A percentile compares a stretch with the other conserved stretches of the same genome.
phyloP scores from a whole-genome alignment of 192 early-diverging fungal genomes.

The Rhizophagus prolifer region DNA sequence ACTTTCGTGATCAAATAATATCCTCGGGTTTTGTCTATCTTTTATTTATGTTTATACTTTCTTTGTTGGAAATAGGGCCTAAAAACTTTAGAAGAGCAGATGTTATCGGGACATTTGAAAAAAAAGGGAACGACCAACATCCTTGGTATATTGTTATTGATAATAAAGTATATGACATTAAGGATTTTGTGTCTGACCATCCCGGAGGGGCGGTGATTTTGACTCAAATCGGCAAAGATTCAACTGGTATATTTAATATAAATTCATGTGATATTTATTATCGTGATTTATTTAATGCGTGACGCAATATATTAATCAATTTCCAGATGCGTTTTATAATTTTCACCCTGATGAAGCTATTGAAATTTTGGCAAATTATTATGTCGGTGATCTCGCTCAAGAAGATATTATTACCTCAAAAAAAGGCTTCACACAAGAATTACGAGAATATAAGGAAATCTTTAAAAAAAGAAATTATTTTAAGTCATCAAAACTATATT shows the following conservation, averaged over 20 bases:
- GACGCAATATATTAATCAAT: neutral
- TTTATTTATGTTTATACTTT: neutral
- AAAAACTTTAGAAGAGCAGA: constrained; percentile 40
- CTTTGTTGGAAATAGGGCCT: constrained; percentile 23
- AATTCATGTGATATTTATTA: neutral
- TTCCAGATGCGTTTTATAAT: constrained; percentile 69
- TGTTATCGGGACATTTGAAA: constrained; percentile 34
- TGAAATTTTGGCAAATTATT: constrained; percentile 69
- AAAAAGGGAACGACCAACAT: constrained; percentile 34
- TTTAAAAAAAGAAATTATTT: constrained; percentile 60
- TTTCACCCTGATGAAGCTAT: constrained; percentile 71
- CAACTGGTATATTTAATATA: constrained; percentile 57
- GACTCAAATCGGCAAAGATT: constrained; percentile 76
- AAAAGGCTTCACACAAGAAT: constrained; percentile 57
- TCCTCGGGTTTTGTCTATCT: neutral
- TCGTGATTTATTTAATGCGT: too few relatives aligned
- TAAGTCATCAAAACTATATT: constrained; percentile 70
- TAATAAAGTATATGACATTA: constrained; percentile 79
- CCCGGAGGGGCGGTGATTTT: constrained; percentile 77
- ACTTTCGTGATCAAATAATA: neutral
- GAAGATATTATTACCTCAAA: constrained; percentile 48
- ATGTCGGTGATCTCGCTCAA: constrained; percentile 67
- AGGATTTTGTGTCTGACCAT: constrained; percentile 72
- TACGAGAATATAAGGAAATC: constrained; percentile 56
- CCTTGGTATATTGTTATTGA: constrained; percentile 67